A percentile compares a stretch with the other conserved stretches of the same genome.
These are phyloP conservation scores for Allium sativum DNA, from an alignment of 106 monocot genomes.

Conservation along the genomic window DNA sequence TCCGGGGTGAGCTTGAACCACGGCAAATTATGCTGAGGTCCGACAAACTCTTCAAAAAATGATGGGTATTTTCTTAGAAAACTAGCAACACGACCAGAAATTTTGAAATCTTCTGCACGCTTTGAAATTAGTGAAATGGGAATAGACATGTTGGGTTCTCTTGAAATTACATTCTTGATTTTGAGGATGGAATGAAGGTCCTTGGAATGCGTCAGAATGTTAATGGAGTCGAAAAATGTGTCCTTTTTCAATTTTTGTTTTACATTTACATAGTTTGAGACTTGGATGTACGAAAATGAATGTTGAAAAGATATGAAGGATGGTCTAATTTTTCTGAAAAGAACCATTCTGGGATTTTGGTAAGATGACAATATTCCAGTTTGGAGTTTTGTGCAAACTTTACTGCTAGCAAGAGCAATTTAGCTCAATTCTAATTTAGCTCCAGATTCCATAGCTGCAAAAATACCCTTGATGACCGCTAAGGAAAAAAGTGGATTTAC, in stretches of 20 bases:
- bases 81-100: conserved; percentile 24
- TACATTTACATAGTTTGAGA: conserved; percentile 35
- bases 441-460: too few species aligned
- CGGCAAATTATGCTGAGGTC: conserved; percentile 49
- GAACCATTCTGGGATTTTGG: neutral
- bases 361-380: neutral
- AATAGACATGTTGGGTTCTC: conserved; percentile 9
- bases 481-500: too few species aligned
- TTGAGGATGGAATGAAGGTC: conserved; percentile 41
- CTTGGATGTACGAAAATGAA: neutral
- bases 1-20: conserved; percentile 68
- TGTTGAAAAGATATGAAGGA: neutral
- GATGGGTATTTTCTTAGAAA: conserved; percentile 48
- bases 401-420: too few species aligned
- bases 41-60: conserved; percentile 60
- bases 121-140: conserved; percentile 63
- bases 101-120: conserved; percentile 25
- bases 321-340: neutral
- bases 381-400: neutral
- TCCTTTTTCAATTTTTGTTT: conserved; percentile 80
- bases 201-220: conserved; percentile 29
- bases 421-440: too few species aligned
- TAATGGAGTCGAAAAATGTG: conserved; percentile 31
- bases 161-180: conserved; percentile 39
- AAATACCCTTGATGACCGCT: too few species aligned